A percentile compares a stretch with the other conserved stretches of the same genome.
These are phyloP conservation scores for Sutorius eximius DNA, from an alignment of 1,284 basidiomycete genomes.

Conservation along the genomic window DNA sequence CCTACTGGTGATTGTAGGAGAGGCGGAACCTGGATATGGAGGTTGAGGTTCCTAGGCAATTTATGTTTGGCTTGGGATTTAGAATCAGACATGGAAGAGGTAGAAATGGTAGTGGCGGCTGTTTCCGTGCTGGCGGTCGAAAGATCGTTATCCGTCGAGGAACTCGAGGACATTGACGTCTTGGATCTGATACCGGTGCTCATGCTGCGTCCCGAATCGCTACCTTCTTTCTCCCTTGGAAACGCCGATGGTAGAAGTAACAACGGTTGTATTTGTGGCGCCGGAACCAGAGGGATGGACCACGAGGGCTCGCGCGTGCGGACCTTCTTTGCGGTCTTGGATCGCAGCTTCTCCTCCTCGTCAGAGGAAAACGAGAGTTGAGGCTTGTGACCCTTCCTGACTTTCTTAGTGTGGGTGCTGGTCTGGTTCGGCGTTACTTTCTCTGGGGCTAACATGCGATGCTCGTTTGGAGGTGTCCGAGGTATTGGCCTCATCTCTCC, in stretches of 20 bases:
- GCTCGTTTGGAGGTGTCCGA: constrained; percentile 29
- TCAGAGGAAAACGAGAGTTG: constrained; percentile 61
- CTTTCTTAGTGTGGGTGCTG: constrained; percentile 21
- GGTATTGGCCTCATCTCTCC: constrained; percentile 15
- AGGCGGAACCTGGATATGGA: constrained; percentile 21
- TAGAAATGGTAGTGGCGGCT: constrained; percentile 32
- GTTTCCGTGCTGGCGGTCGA: constrained; percentile 37
- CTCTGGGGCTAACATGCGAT: constrained; percentile 9
- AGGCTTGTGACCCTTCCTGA: constrained; percentile 32
- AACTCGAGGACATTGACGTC: constrained; percentile 28
- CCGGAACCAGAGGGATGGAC: constrained; percentile 14
- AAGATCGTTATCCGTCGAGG: constrained; percentile 37
- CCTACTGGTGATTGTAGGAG: constrained; percentile 10
- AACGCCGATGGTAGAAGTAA: constrained; percentile 26
- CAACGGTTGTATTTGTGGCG: constrained; percentile 12
- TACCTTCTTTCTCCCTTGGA: constrained; percentile 14
- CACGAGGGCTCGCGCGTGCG: constrained; percentile 41
- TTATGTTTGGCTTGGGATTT: constrained; percentile 23
- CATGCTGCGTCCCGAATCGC: constrained; percentile 18
- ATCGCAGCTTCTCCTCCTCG: constrained; percentile 70
- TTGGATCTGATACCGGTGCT: constrained; percentile 23
- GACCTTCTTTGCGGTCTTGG: constrained; percentile 60
- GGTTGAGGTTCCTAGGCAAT: constrained; percentile 14
- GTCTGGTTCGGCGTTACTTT: constrained; percentile 26
- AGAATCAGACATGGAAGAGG: constrained; percentile 18